These are phyloP conservation scores for Garcileccinum viscosum DNA, from an alignment of 1,284 basidiomycete genomes.

Conservation along the genomic window DNA sequence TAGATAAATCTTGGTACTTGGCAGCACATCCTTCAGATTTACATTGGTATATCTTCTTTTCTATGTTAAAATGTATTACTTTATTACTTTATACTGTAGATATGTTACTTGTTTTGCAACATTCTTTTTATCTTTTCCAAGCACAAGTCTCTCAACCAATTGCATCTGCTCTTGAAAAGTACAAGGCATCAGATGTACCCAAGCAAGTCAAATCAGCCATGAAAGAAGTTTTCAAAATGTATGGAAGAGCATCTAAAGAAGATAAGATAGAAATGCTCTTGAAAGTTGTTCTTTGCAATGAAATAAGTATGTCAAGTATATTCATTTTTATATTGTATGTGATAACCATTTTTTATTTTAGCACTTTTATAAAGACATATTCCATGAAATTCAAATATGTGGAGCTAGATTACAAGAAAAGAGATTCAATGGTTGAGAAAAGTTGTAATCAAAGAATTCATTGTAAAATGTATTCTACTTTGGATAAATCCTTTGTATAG, in stretches of 20 bases:
- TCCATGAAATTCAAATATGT: no score
- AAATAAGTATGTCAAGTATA: not conserved
- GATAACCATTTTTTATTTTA: not conserved
- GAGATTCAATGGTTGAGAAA: no score
- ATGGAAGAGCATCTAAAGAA: not conserved
- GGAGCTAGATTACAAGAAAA: no score
- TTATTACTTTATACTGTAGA: not conserved
- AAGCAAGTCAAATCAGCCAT: not conserved
- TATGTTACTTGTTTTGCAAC: not conserved
- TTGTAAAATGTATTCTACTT: no score
- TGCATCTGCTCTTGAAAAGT: not conserved
- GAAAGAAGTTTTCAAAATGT: not conserved
- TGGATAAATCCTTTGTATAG: no score
- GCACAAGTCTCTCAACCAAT: not conserved
- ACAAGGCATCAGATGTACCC: not conserved
- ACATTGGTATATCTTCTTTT: not conserved
- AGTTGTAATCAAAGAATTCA: no score
- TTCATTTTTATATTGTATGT: not conserved
- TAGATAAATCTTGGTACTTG: not conserved
- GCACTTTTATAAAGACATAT: no score
- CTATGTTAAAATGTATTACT: not conserved
- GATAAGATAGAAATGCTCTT: not conserved
- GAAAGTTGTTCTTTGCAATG: not conserved
- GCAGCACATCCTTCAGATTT: not conserved
- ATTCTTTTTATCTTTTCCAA: not conserved